A percentile compares a stretch with the other conserved stretches of the same genome.
Evolutionary conservation across 495 filamentous ascomycete species (phyloP).

Genomic region (Xanthoparmelia taractica): DNA sequence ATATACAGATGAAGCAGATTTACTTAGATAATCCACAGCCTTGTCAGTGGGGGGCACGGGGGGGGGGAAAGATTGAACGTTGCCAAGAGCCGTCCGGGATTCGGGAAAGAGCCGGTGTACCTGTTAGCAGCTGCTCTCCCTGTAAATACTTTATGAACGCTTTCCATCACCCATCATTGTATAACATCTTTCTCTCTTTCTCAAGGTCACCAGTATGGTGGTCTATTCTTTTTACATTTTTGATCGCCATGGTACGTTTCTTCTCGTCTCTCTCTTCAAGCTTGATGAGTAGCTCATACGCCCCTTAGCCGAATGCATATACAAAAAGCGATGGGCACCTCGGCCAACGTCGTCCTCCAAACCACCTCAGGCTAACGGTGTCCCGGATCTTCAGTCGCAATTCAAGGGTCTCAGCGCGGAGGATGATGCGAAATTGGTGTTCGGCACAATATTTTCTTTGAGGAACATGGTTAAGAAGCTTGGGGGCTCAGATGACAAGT

Average conservation of each 20-base stretch:
- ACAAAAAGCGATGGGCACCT: conserved; percentile 71
- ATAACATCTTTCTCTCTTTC: too few relatives aligned
- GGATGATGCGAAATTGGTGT: conserved; percentile 94
- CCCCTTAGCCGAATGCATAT: conserved; percentile 86
- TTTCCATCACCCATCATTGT: background rate
- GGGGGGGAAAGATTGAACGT: background rate
- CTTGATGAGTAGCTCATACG: conserved; percentile 8
- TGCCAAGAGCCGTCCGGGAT: background rate
- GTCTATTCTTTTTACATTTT: conserved; percentile 99
- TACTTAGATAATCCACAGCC: background rate
- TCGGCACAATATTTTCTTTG: conserved; percentile 91
- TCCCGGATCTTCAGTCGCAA: conserved; percentile 31
- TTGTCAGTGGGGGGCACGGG: too few relatives aligned
- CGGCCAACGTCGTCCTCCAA: conserved; percentile 40
- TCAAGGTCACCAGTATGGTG: conserved; percentile 51
- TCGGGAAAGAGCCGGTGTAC: background rate
- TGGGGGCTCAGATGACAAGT: conserved; percentile 79
- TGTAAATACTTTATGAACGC: background rate
- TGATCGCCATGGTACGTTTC: conserved; percentile 79
- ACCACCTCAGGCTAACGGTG: conserved; percentile 34
- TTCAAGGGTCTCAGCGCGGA: conserved; percentile 51
- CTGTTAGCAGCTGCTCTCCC: too few relatives aligned
- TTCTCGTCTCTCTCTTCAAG: background rate
- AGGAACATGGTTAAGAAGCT: conserved; percentile 96
- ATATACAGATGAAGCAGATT: background rate